Evolutionary conservation across 176 grass and related monocot genomes (phyloP).

Genomic region (Tuctoria greenei): DNA sequence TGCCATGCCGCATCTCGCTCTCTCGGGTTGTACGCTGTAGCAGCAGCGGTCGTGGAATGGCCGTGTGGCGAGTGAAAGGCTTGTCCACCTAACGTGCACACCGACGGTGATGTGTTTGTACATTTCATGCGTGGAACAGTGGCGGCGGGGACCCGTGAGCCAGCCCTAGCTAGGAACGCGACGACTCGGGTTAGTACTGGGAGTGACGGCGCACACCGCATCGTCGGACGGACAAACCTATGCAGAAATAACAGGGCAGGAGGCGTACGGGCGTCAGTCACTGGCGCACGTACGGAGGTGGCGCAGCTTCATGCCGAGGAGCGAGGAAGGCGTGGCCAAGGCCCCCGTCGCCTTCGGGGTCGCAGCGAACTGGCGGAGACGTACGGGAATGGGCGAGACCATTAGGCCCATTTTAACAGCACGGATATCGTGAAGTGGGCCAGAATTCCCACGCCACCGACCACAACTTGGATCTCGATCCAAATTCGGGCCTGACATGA

Average conservation of each 20-base stretch:
- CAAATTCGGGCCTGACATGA: too few relatives aligned
- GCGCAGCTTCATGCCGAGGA: too few relatives aligned
- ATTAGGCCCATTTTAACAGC: neutral
- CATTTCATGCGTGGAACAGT: neutral
- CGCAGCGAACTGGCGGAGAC: too few relatives aligned
- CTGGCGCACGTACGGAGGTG: too few relatives aligned
- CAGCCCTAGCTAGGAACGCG: neutral
- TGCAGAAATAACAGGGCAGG: too few relatives aligned
- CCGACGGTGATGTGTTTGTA: neutral
- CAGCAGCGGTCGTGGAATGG: slow-evolving; percentile 4
- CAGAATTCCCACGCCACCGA: neutral
- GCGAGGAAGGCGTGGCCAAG: too few relatives aligned
- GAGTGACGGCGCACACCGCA: too few relatives aligned
- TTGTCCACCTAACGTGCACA: slow-evolving; percentile 9
- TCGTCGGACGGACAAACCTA: too few relatives aligned
- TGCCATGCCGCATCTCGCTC: neutral
- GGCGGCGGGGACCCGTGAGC: neutral
- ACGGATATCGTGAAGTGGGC: neutral
- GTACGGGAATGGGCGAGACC: too few relatives aligned
- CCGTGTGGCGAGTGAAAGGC: slow-evolving; percentile 1
- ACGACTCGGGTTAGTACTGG: neutral
- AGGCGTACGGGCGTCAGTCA: too few relatives aligned
- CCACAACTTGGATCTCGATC: neutral
- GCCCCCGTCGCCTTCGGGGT: too few relatives aligned
- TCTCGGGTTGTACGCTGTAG: slow-evolving; percentile 1